Evolutionary conservation across 2,329 filamentous ascomycete species (phyloP).

Genomic region (Aspergillus transmontanensis): DNA sequence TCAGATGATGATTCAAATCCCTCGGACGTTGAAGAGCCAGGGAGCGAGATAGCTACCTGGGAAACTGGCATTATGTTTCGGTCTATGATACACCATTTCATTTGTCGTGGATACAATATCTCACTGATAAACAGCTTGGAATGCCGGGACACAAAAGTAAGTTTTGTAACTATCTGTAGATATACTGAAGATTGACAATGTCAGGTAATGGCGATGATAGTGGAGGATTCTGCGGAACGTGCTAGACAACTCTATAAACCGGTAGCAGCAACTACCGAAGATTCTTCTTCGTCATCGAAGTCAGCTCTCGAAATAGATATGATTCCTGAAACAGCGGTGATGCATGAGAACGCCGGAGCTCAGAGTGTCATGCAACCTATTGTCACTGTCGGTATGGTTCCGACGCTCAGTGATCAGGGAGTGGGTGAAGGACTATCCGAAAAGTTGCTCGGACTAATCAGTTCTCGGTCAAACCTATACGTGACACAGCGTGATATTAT

Average conservation of each 20-base stretch:
- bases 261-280: neutral
- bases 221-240: constrained; percentile 16
- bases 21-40: neutral
- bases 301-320: neutral
- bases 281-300: neutral
- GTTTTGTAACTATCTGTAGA: neutral
- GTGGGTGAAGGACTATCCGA: neutral
- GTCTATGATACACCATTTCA: constrained; percentile 58
- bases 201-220: constrained; percentile 23
- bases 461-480: neutral
- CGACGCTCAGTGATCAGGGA: neutral
- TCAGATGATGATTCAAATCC: neutral
- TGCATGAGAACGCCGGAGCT: neutral
- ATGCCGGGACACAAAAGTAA: constrained; percentile 65
- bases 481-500: neutral
- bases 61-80: constrained; percentile 38
- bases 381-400: neutral
- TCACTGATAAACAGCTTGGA: constrained; percentile 66
- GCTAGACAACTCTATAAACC: constrained; percentile 1
- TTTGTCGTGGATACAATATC: constrained; percentile 60
- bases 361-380: neutral
- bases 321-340: neutral
- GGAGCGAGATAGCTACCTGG: neutral
- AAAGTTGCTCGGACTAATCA: neutral
- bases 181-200: neutral